Base-by-base conservation (phyloP, 345 rosid species). In the Bruguiera gymnorhiza region DNA sequence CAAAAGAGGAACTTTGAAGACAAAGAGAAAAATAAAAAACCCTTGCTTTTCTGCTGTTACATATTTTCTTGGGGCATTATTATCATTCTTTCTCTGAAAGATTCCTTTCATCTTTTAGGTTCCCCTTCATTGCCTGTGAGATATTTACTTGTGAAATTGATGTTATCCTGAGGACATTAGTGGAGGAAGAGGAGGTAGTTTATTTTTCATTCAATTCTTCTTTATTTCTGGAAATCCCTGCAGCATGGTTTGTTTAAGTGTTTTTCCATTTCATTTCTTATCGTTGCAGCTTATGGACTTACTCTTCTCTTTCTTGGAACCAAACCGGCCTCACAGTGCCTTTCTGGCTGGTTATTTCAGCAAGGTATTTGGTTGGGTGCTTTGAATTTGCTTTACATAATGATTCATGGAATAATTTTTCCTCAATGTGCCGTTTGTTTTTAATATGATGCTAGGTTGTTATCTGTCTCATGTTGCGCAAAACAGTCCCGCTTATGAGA, bases 81-180 rank as follows among this genome's bases (percentile, higher is more conserved):
- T 53, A 31, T n/a, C 69, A 57, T 24, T 50, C 62, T 48, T 7
- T 56, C 71, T 69, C 76, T 72, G 34, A 69, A 48, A 24, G 48
- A 2, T 76, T 66, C n/a, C 26, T 57, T 72, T 75, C 20, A 61
- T 31, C 24, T 26, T 76, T 34, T 73, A 96, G 98, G 95, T 96
- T 86, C 71, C 99, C 99, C 5, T 96, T 89, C 83, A 83, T 96
- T 77, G 85, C 99, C 52, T 92, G 97, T 69, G 99, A 96, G 89
- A 84, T 96, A 75, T 90, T 96, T 77, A 89, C 97, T 50, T 96
- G 99, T 68, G 99, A 96, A 79, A 96, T 92, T 77, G 99, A 96
- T 80, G 97, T 90, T 74, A 92, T 96, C 73, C 86, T 96, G 58
- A 96, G 89, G 85, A 86, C 99, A 60, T 70, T 96, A 76, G 93